These are phyloP conservation scores for Dactylorhiza incarnata DNA, from an alignment of 106 monocot species.

Conservation along the genomic window DNA sequence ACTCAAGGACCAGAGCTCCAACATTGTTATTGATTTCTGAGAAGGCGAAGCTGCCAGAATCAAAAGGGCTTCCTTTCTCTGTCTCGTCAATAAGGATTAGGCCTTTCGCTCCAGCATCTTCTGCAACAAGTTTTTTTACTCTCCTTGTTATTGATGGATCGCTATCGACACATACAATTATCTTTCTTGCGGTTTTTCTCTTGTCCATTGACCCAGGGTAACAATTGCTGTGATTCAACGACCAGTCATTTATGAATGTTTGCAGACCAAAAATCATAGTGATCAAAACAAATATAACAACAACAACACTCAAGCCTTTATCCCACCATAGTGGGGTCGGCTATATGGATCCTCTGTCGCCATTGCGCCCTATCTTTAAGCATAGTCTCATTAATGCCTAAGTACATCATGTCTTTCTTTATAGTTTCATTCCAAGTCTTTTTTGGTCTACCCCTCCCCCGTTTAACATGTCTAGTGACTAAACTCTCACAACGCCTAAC, in stretches of 20 bases:
- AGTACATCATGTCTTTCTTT: no score
- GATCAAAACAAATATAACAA: background rate
- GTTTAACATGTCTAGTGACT: no score
- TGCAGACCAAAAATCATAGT: background rate
- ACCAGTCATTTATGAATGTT: background rate
- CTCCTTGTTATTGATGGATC: constrained; percentile 61
- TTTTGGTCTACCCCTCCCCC: no score
- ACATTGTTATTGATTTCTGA: constrained; percentile 52
- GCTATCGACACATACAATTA: constrained; percentile 64
- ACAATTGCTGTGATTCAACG: constrained; percentile 57
- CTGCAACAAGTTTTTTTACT: constrained; percentile 81
- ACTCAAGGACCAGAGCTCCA: constrained; percentile 57
- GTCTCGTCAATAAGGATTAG: constrained; percentile 67
- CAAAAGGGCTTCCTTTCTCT: constrained; percentile 61
- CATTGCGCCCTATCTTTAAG: no score
- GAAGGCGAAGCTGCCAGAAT: constrained; percentile 78
- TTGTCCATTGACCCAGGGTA: constrained; percentile 86
- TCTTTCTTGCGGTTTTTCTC: constrained; percentile 59
- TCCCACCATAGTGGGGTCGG: no score
- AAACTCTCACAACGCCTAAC: no score
- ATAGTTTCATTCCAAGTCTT: no score
- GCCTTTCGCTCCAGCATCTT: constrained; percentile 60
- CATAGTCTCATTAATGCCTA: no score
- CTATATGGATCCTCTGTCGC: no score
- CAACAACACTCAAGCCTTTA: no score